Conservation (phyloP, 192 early-diverging fungal genomes). For the Mortierella hygrophila region DNA sequence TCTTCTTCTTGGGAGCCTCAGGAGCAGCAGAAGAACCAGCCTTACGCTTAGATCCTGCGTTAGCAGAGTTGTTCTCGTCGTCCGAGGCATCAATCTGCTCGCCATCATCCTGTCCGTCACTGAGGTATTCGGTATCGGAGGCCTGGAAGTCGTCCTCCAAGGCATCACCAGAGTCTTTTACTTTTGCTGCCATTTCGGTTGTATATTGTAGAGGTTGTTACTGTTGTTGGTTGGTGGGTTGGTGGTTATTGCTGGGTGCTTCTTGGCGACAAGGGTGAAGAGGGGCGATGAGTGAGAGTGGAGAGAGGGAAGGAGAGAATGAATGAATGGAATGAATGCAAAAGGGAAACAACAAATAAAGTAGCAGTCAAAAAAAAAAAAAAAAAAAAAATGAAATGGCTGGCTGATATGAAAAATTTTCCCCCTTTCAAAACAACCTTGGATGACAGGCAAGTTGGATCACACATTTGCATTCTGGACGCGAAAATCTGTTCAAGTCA, state of each 20-base stretch:
- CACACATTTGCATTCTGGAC: too few relatives aligned
- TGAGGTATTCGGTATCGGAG: constrained; percentile 56
- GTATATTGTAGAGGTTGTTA: not conserved
- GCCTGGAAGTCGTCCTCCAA: constrained; percentile 65
- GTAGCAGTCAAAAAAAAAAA: not conserved
- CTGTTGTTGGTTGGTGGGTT: not conserved
- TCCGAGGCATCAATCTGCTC: constrained; percentile 44
- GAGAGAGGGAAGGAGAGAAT: not conserved
- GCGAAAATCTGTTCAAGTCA: too few relatives aligned
- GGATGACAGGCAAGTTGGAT: not conserved
- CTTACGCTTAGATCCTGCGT: constrained; percentile 49
- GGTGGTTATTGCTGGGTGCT: not conserved
- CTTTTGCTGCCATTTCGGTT: constrained; percentile 27
- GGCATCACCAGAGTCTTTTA: constrained; percentile 58
- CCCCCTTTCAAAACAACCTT: not conserved
- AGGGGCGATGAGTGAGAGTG: not conserved
- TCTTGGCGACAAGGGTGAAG: too few relatives aligned
- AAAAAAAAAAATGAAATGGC: constrained; percentile 12
- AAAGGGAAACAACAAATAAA: not conserved
- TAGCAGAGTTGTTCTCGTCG: constrained; percentile 31
- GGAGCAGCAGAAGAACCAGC: constrained; percentile 12
- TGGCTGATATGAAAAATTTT: constrained; percentile 1
- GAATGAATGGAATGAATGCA: not conserved
- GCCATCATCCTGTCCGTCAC: constrained; percentile 41
- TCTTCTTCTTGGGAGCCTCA: constrained; percentile 50